These are phyloP conservation scores for Wickerhamomyces silvicola DNA, from an alignment of 805 yeast species.

Conservation along the genomic window DNA sequence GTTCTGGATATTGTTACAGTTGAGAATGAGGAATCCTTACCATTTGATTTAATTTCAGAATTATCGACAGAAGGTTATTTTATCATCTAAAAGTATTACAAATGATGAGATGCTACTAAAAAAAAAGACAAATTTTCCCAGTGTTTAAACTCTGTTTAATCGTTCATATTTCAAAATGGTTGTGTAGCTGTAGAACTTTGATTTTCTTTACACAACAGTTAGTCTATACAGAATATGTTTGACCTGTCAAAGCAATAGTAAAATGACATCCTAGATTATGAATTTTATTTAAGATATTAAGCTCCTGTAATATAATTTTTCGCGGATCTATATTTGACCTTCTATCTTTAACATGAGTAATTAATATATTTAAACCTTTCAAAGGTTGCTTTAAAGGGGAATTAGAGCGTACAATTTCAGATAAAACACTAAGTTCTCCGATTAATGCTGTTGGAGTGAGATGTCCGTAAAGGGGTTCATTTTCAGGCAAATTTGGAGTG, in stretches of 20 bases:
- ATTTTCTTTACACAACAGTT: not conserved
- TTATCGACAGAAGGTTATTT: constrained; percentile 54
- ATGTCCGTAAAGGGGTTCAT: constrained; percentile 68
- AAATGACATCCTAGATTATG: constrained; percentile 38
- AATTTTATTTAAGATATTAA: constrained; percentile 37
- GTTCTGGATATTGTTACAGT: constrained; percentile 50
- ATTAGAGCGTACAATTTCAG: constrained; percentile 8
- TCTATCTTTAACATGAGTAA: constrained; percentile 43
- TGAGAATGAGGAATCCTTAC: constrained; percentile 50
- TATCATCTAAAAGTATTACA: constrained; percentile 30
- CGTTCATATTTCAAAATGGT: constrained; percentile 1
- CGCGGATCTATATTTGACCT: constrained; percentile 46
- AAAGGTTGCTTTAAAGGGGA: constrained; percentile 6
- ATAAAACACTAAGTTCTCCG: constrained; percentile 40
- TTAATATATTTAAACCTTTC: constrained; percentile 18
- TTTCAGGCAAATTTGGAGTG: constrained; percentile 36
- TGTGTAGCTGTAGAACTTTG: not conserved
- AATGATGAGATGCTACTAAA: not conserved
- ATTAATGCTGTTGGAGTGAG: constrained; percentile 61
- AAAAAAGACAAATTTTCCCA: constrained; percentile 1
- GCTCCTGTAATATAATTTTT: constrained; percentile 39
- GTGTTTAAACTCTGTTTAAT: too few relatives aligned
- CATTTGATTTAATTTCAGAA: constrained; percentile 60
- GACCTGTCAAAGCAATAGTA: constrained; percentile 51
- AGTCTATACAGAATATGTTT: constrained; percentile 28